These are phyloP conservation scores for Coemansia guatemalensis DNA, from an alignment of 192 early-diverging fungal genomes.

Conservation along the genomic window DNA sequence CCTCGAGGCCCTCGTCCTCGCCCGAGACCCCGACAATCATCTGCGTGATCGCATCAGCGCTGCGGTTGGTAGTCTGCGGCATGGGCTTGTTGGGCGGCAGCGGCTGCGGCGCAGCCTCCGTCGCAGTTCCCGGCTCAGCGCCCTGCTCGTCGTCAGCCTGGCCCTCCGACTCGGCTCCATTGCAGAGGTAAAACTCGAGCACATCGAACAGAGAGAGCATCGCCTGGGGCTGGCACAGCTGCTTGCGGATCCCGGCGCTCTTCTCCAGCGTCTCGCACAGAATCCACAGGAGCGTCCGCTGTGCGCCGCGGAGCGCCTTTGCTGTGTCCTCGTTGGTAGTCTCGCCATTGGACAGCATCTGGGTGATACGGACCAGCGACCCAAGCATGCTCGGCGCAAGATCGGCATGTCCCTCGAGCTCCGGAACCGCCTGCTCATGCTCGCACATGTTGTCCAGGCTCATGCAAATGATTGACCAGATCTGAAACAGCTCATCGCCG, in stretches of 20 bases:
- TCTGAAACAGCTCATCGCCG: neutral
- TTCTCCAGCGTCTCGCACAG: conserved; percentile 43
- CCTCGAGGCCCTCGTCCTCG: conserved; percentile 35
- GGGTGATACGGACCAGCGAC: conserved; percentile 9
- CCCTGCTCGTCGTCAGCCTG: conserved; percentile 6
- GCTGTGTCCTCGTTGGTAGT: neutral
- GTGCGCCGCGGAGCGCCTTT: conserved; percentile 16
- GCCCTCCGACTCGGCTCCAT: neutral
- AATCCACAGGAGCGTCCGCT: conserved; percentile 42
- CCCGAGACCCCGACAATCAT: conserved; percentile 41
- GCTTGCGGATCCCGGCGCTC: conserved; percentile 20
- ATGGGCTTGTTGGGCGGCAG: conserved; percentile 30
- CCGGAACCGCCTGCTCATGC: conserved; percentile 9
- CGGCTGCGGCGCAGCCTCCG: neutral
- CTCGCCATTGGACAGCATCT: neutral
- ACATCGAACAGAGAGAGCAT: conserved; percentile 31
- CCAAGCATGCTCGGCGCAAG: conserved; percentile 15
- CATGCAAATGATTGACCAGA: conserved; percentile 27
- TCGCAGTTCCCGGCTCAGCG: neutral
- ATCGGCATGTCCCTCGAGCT: conserved; percentile 22
- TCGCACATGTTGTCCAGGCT: conserved; percentile 47
- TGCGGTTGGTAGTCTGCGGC: conserved; percentile 19
- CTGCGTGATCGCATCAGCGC: conserved; percentile 41
- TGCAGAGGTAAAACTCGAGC: conserved; percentile 23
- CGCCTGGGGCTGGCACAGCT: conserved; percentile 34